These are phyloP conservation scores for Fragilariopsis cylindrus DNA, from an alignment of 108 stramenopile species.

Conservation along the genomic window DNA sequence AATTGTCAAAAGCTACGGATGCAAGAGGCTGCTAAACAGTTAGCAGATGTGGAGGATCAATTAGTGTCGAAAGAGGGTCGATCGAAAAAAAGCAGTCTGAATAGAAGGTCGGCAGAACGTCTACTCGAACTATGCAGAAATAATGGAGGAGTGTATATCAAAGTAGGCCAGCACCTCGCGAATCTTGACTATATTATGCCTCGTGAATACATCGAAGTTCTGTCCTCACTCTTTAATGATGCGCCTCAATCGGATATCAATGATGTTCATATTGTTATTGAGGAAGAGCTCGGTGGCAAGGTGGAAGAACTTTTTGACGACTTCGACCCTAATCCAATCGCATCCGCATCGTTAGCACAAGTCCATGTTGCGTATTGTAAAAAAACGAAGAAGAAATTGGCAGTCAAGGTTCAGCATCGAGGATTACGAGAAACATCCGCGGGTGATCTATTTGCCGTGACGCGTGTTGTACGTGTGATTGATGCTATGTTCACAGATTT, in stretches of 20 bases:
- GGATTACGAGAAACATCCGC: conserved; percentile 83
- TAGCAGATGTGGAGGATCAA: conserved; percentile 55
- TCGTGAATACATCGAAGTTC: conserved; percentile 72
- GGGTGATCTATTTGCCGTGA: conserved; percentile 86
- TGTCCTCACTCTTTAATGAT: conserved; percentile 82
- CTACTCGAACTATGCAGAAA: conserved; percentile 76
- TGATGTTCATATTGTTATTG: conserved; percentile 59
- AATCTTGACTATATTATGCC: conserved; percentile 93
- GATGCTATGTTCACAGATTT: conserved; percentile 85
- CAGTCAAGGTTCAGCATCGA: conserved; percentile 92
- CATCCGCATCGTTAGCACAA: conserved; percentile 93
- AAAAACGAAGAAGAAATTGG: conserved; percentile 68
- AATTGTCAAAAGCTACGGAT: conserved; percentile 53
- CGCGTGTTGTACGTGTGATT: conserved; percentile 62
- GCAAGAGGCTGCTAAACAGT: conserved; percentile 51
- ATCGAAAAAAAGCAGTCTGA: conserved; percentile 33
- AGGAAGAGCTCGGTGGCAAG: conserved; percentile 73
- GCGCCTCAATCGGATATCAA: conserved; percentile 57
- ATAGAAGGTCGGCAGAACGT: conserved; percentile 64
- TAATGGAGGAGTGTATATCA: conserved; percentile 88
- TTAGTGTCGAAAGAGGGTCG: conserved; percentile 16
- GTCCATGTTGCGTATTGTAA: conserved; percentile 81
- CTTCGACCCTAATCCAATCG: conserved; percentile 85
- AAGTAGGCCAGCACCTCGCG: conserved; percentile 91
- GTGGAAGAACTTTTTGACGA: conserved; percentile 80